Evolutionary conservation across 257 asterid genomes (phyloP).

Genomic region (Capsicum pubescens): DNA sequence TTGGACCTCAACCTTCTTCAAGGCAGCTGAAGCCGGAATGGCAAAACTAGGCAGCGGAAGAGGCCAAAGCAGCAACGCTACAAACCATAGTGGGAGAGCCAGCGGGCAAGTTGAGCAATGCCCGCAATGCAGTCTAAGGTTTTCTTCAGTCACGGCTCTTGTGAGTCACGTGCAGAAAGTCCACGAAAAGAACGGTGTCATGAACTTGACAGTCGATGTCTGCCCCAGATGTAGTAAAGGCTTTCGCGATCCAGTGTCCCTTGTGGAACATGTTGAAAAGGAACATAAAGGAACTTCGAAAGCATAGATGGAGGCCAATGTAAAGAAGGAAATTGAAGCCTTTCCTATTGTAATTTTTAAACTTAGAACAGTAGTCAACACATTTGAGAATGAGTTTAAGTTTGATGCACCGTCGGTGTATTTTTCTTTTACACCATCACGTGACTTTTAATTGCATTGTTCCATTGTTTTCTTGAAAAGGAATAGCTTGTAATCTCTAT

Average conservation of each 20-base stretch:
- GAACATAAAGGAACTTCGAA: slow-evolving; percentile 83
- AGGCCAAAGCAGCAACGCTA: slow-evolving; percentile 30
- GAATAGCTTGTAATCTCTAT: too few relatives aligned
- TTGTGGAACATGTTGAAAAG: slow-evolving; percentile 92
- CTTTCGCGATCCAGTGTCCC: slow-evolving; percentile 80
- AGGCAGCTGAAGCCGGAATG: slow-evolving; percentile 80
- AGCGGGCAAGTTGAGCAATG: slow-evolving; percentile 62
- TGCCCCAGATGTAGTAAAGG: slow-evolving; percentile 96
- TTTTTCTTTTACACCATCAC: too few relatives aligned
- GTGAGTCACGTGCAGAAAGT: slow-evolving; percentile 85
- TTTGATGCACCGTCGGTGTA: too few relatives aligned
- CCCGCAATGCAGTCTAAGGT: slow-evolving; percentile 74
- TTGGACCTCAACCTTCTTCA: slow-evolving; percentile 66
- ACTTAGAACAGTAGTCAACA: background rate
- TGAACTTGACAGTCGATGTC: slow-evolving; percentile 78
- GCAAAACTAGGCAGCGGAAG: slow-evolving; percentile 61
- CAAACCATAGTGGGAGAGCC: background rate
- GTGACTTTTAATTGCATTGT: too few relatives aligned
- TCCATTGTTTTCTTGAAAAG: too few relatives aligned
- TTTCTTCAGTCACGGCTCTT: slow-evolving; percentile 62
- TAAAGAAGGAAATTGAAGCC: background rate
- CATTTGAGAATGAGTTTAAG: background rate
- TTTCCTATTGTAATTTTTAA: background rate
- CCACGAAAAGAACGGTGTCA: slow-evolving; percentile 72
- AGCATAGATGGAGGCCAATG: slow-evolving; percentile 37